Percentiles rank a stretch among this genome's conserved stretches.
These are phyloP conservation scores for Saccharomycopsis phalli DNA, from an alignment of 1,139 yeast species.

Conservation along the genomic window DNA sequence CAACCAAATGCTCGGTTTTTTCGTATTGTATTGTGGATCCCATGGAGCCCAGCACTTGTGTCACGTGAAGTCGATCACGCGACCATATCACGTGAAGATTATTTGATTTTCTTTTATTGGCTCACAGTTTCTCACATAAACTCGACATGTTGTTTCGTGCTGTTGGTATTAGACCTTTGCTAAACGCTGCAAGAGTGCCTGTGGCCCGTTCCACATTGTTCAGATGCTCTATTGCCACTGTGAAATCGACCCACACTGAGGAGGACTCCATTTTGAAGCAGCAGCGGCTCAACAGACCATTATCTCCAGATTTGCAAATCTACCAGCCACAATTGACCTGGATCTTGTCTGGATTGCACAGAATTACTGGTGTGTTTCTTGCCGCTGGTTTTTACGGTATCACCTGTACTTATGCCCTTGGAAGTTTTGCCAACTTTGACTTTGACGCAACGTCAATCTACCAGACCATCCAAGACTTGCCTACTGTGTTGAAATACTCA, in stretches of 20 bases:
- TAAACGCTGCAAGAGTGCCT: not conserved
- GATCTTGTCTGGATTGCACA: slow-evolving; percentile 72
- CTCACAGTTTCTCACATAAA: not conserved
- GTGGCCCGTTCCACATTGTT: slow-evolving; percentile 2
- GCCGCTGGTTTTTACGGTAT: slow-evolving; percentile 74
- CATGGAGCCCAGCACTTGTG: too few relatives aligned
- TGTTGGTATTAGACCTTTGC: slow-evolving; percentile 14
- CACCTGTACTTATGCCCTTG: slow-evolving; percentile 66
- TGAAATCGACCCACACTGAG: slow-evolving; percentile 50
- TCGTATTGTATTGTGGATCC: too few relatives aligned
- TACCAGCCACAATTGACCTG: slow-evolving; percentile 86
- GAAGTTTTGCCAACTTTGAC: slow-evolving; percentile 51
- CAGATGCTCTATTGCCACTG: slow-evolving; percentile 29
- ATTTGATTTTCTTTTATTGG: slow-evolving; percentile 1
- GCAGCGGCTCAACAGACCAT: slow-evolving; percentile 84
- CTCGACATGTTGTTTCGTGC: slow-evolving; percentile 10
- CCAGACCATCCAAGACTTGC: slow-evolving; percentile 37
- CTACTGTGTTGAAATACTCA: slow-evolving; percentile 50
- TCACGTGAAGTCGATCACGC: too few relatives aligned
- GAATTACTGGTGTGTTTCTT: slow-evolving; percentile 79
- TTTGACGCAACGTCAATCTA: slow-evolving; percentile 27
- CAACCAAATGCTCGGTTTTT: too few relatives aligned
- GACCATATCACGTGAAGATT: not conserved
- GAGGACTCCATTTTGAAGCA: slow-evolving; percentile 65
- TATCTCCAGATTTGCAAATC: slow-evolving; percentile 83